Evolutionary conservation across 352 stramenopile species (phyloP), one percentile per base, ranked within the genome.

Genomic region (Blastocystis sp.): DNA sequence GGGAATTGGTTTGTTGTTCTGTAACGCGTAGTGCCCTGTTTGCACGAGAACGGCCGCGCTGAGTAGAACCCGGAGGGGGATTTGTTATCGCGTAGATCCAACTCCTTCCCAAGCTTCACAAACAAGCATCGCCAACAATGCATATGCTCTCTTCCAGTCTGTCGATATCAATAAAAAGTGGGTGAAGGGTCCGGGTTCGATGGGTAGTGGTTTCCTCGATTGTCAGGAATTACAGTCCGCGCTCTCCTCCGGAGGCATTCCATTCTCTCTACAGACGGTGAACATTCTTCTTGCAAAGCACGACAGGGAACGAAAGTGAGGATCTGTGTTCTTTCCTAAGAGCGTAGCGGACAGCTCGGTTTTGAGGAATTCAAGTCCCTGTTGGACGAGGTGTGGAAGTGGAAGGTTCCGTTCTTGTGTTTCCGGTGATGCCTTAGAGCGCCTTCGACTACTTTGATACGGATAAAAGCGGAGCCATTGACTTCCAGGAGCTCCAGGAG

Each of bases 101-200:
- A 64, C 69, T 62, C 69, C 69, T 34, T 79, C 69, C 43, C 69
- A 79, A 79, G 69, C 69, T 40, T 62, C 40, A 21, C 69, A 79
- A 79, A 64, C 69, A 43, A 79, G 69, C 23, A 79, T 79, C 34
- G 21, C 69, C 23, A 79, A 79, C 69, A 79, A 79, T 79, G 69
- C 69, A 7, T 79, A 79, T 34, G 48, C 43, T 21, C 69, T 79
- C 21, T 79, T 79, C 38, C 69, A 79, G 69, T 61, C 52, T 1
- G 69, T 79, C 40, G 69, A 79, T n/a, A 79, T 79, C 41, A 79
- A 79, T 40, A 79, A 79, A 38, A 79, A 79, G 69, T 79, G 60
- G 0, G 9, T 60, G 28, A 34, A 34, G 28, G 28, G 28, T 34
- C 28, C 28, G 28, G 28, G 28, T 34, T 34, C 28, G 28, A 34